Conservation (phyloP, 805 yeast genomes). For the Candida vaughaniae region DNA sequence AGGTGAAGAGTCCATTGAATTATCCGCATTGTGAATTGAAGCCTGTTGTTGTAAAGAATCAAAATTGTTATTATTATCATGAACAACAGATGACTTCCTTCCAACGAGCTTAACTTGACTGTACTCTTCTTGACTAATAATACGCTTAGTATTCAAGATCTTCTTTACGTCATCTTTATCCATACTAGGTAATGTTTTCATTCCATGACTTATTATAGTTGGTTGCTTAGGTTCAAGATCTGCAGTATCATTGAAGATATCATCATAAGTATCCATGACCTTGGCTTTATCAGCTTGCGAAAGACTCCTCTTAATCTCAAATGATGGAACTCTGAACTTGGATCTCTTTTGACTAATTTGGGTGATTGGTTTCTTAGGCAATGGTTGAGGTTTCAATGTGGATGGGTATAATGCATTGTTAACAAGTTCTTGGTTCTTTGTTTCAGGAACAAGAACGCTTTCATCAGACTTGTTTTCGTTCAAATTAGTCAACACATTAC, state of each 20-base stretch:
- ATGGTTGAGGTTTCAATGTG: slow-evolving; percentile 4
- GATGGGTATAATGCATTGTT: neutral
- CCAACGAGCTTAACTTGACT: slow-evolving; percentile 32
- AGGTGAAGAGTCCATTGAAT: slow-evolving; percentile 14
- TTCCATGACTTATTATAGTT: slow-evolving; percentile 45
- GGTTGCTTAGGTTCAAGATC: slow-evolving; percentile 24
- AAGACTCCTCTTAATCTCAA: slow-evolving; percentile 37
- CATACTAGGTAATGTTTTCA: slow-evolving; percentile 51
- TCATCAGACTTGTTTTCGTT: slow-evolving; percentile 14
- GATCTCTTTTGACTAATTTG: slow-evolving; percentile 19
- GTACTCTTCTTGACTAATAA: slow-evolving; percentile 42
- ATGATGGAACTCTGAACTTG: slow-evolving; percentile 40
- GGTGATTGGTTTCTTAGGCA: slow-evolving; percentile 5
- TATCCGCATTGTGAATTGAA: slow-evolving; percentile 28
- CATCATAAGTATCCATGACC: slow-evolving; percentile 27
- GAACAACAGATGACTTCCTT: slow-evolving; percentile 25
- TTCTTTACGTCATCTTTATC: slow-evolving; percentile 43
- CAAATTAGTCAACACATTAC: slow-evolving; percentile 26
- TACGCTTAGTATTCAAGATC: slow-evolving; percentile 37
- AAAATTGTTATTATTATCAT: slow-evolving; percentile 21
- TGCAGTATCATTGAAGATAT: slow-evolving; percentile 18
- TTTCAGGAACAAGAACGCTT: slow-evolving; percentile 1
- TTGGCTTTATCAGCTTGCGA: slow-evolving; percentile 2
- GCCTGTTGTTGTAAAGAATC: slow-evolving; percentile 34
- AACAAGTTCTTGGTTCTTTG: neutral